Evolutionary conservation across 2,329 filamentous ascomycete genomes (phyloP), one percentile per base, ranked within the genome.

Genomic region (Colletotrichum sp.): DNA sequence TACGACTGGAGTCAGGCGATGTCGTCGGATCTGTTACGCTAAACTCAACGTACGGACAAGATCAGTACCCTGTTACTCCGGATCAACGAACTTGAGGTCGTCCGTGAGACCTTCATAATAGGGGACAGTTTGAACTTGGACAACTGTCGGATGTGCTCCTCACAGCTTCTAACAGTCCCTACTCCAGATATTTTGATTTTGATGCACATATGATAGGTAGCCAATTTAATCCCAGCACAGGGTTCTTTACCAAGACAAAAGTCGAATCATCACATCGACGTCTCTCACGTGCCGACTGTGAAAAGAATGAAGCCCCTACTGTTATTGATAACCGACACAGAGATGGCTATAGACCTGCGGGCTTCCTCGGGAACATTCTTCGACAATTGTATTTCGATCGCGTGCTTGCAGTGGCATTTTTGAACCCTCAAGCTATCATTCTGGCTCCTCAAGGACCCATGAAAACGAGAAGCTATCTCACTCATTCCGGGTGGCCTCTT

Each of bases 11-110:
- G 79, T 87, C 88, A 62, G 90, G 90, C 0, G 85, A 83, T 1
- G 81, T 89, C 0, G 88, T 90, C 1, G 90, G 89, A 0, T 81
- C 79, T 3, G 88, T 94, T 5, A 85, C 83, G 5, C 82, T 94
- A 66, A 94, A 94, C 79, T 82, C 85, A 3, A 93, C 92, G 0
- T 93, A 90, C 77, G 91, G 92, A 2, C 78, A 80, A 5, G 92
- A 93, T 80, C 75, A 77, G 32, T 93, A 94, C 80, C 85, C 87
- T 0, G 80, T 81, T 6, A 88, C 86, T 5, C 84, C 85, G 0
- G 80, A 88, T 52, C 80, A 84, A 19, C n/a, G n/a, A n/a, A n/a
- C n/a, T n/a, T n/a, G n/a, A n/a, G n/a, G n/a, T n/a, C n/a, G n/a
- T n/a, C n/a, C n/a, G n/a, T n/a, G n/a, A n/a, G n/a, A n/a, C n/a